These are phyloP conservation scores for Solanum lycopersicoides DNA, from an alignment of 257 asterid genomes.

Conservation along the genomic window DNA sequence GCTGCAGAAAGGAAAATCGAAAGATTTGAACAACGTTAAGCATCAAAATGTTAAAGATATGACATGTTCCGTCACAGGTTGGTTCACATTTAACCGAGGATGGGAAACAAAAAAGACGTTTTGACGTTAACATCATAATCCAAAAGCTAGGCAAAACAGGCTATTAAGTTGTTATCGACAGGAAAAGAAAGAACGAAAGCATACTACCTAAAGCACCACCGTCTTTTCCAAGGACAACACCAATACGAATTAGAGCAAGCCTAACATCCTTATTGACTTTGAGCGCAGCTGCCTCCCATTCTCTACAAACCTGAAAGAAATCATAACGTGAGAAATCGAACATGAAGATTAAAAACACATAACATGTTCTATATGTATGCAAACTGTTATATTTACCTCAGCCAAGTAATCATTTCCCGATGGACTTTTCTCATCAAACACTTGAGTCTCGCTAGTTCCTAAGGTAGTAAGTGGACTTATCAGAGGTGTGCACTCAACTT, in stretches of 20 bases:
- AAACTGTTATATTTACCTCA: conserved; percentile 42
- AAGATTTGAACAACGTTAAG: background rate
- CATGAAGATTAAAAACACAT: background rate
- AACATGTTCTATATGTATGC: background rate
- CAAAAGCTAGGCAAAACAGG: background rate
- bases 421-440: conserved; percentile 84
- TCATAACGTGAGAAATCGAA: background rate
- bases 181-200: background rate
- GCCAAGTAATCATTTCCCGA: conserved; percentile 85
- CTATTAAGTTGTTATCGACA: background rate
- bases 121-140: background rate
- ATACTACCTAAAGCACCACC: conserved; percentile 97
- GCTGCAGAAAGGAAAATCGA: conserved; percentile 31
- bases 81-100: background rate
- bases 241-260: conserved; percentile 68
- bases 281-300: conserved; percentile 87
- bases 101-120: background rate
- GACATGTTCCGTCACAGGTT: background rate
- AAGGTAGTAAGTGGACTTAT: background rate
- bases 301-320: conserved; percentile 79
- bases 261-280: conserved; percentile 66
- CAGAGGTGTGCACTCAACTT: background rate
- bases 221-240: conserved; percentile 91
- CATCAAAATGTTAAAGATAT: background rate
- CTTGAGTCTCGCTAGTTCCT: conserved; percentile 75